phyloP scores from a whole-genome alignment of 2,329 filamentous ascomycete genomes.

The Trichoderma endophyticum region DNA sequence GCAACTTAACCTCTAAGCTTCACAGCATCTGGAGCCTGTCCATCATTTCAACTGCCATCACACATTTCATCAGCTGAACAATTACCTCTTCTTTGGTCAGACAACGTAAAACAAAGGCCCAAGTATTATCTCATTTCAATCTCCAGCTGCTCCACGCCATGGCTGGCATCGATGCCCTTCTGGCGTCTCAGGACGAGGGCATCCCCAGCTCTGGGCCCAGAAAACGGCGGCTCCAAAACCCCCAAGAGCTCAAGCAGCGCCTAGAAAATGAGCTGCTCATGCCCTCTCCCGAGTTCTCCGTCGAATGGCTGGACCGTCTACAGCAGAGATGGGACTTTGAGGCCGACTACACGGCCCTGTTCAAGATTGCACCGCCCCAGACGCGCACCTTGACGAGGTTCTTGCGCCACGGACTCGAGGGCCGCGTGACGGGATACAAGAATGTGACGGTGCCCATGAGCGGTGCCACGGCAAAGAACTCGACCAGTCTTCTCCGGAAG shows the following conservation, averaged over 20 bases:
- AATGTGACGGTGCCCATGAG: conserved; percentile 89
- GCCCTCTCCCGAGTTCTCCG: conserved; percentile 75
- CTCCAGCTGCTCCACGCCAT: conserved; percentile 18
- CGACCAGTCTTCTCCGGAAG: conserved; percentile 81
- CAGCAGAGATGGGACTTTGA: conserved; percentile 88
- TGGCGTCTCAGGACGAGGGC: conserved; percentile 29
- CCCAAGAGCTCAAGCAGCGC: conserved; percentile 62
- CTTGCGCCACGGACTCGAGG: conserved; percentile 84
- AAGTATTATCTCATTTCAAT: neutral
- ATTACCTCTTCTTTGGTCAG: neutral
- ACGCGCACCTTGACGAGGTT: conserved; percentile 94
- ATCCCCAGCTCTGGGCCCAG: conserved; percentile 14
- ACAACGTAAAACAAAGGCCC: too few relatives aligned
- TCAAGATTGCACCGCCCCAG: conserved; percentile 84
- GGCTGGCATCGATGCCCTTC: conserved; percentile 36
- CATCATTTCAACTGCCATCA: neutral
- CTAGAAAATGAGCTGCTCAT: conserved; percentile 76
- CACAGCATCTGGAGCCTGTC: neutral
- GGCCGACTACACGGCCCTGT: conserved; percentile 77
- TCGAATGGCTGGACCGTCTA: conserved; percentile 81
- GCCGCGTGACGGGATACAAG: conserved; percentile 86
- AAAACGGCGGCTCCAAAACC: conserved; percentile 38
- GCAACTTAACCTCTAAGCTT: conserved; percentile 6
- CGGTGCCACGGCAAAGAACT: conserved; percentile 91
- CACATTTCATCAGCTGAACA: conserved; percentile 17